A percentile compares a stretch with the other conserved stretches of the same genome.
Evolutionary conservation across 2,329 filamentous ascomycete genomes (phyloP).

Genomic region (Neonectria neomacrospora): DNA sequence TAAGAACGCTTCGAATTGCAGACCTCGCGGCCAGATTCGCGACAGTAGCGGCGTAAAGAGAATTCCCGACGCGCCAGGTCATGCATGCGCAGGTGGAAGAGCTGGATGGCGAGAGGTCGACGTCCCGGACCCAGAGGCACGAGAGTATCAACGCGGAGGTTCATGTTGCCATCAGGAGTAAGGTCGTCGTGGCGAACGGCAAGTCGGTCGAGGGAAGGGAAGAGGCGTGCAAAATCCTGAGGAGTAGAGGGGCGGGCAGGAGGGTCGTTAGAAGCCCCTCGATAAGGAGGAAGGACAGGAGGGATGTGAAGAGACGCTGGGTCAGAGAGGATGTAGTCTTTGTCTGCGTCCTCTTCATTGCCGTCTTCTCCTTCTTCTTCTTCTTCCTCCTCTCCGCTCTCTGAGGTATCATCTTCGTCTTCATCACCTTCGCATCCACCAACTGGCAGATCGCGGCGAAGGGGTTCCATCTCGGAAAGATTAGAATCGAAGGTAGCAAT

Average conservation of each 20-base stretch:
- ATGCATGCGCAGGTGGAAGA: constrained; percentile 96
- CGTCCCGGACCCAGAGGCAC: constrained; percentile 67
- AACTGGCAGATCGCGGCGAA: constrained; percentile 39
- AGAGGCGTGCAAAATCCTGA: constrained; percentile 83
- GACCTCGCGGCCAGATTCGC: constrained; percentile 92
- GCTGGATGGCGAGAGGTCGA: constrained; percentile 74
- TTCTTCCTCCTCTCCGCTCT: constrained; percentile 37
- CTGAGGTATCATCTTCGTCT: constrained; percentile 30
- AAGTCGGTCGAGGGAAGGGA: constrained; percentile 84
- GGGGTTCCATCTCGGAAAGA: constrained; percentile 50
- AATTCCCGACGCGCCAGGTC: constrained; percentile 88
- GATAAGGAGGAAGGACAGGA: constrained; percentile 65
- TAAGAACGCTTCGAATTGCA: constrained; percentile 84
- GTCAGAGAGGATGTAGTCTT: constrained; percentile 43
- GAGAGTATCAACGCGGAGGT: constrained; percentile 86
- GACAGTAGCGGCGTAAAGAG: constrained; percentile 89
- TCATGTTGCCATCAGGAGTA: constrained; percentile 95
- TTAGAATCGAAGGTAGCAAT: constrained; percentile 85
- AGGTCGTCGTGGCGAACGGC: constrained; percentile 91
- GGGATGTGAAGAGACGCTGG: constrained; percentile 55
- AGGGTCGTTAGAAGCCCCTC: constrained; percentile 67
- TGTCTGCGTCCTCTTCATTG: constrained; percentile 42
- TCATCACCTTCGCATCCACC: constrained; percentile 40
- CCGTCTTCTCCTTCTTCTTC: constrained; percentile 50
- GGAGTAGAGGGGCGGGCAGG: constrained; percentile 82